A percentile compares a stretch with the other conserved stretches of the same genome.
phyloP scores from a whole-genome alignment of 805 yeast species.

The Metschnikowia hibisci region DNA sequence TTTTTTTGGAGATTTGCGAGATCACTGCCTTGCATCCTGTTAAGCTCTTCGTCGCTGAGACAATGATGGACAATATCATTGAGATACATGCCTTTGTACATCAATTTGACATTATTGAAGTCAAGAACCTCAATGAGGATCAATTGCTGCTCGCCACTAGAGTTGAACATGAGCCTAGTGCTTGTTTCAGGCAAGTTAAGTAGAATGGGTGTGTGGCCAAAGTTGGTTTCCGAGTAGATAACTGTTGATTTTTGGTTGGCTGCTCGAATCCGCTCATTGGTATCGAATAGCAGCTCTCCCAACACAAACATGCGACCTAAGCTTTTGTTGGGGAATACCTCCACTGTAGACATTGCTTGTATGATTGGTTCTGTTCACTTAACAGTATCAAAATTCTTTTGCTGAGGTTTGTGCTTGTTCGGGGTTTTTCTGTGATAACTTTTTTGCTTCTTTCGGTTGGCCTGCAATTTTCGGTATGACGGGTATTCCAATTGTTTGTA shows the following conservation, averaged over 20 bases:
- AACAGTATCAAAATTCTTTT: too few relatives aligned
- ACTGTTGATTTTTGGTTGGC: slow-evolving; percentile 28
- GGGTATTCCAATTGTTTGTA: too few relatives aligned
- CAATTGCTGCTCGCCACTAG: slow-evolving; percentile 23
- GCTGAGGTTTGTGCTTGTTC: too few relatives aligned
- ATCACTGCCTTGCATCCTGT: slow-evolving; percentile 1
- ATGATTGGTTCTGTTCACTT: too few relatives aligned
- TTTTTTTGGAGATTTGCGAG: slow-evolving; percentile 2
- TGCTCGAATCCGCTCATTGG: slow-evolving; percentile 23
- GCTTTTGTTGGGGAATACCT: slow-evolving; percentile 35
- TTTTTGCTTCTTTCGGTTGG: too few relatives aligned
- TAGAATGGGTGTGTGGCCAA: slow-evolving; percentile 30
- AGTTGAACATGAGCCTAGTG: slow-evolving; percentile 27
- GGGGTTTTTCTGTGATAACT: too few relatives aligned
- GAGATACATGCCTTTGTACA: slow-evolving; percentile 31
- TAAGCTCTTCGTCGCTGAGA: slow-evolving; percentile 14
- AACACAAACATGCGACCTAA: slow-evolving; percentile 27
- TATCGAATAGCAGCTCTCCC: slow-evolving; percentile 28
- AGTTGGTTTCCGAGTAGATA: slow-evolving; percentile 27
- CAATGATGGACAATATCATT: slow-evolving; percentile 23
- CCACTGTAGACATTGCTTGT: slow-evolving; percentile 12
- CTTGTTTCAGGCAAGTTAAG: slow-evolving; percentile 24
- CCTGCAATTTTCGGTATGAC: too few relatives aligned
- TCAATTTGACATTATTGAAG: slow-evolving; percentile 21
- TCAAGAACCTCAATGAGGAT: slow-evolving; percentile 28